Base-by-base conservation (phyloP, 768 basidiomycete species). In the Rossbeevera mucosa region DNA sequence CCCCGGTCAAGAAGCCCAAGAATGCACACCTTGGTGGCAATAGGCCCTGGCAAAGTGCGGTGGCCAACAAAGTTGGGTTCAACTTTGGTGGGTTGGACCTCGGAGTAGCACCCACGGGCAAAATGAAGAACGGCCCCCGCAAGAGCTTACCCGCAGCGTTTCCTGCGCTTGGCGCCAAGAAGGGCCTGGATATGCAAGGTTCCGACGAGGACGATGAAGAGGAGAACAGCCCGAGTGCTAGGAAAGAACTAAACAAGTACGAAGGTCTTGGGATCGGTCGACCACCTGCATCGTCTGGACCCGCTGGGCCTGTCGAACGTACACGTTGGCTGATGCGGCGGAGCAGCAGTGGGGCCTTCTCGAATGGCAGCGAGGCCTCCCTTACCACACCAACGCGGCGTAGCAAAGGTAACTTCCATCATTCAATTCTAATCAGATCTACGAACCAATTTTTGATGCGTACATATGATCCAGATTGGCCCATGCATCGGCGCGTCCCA, bases 281-380 rank as follows among this genome's bases (percentile, higher is more conserved):
- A 14, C 85, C 86, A 7, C 63, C 60, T 21, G 48, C 58, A 14
- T 58, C 70, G 13, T 59, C 53, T 51, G 66, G 55, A 48, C 66
- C 64, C 20, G 61, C 56, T 40, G 62, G 64, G 9, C 68, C 72
- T 5, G 65, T 76, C 9, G 68, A 75, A 30, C 74, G 79, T 25
- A 73, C 79, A 44, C 74, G 78, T 36, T 85, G 82, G 81, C 64
- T 90, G 26, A 80, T 86, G 78, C 78, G 89, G 12, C 76, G 89
- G 55, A 89, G 83, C 51, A 91, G 88, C 62, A 90, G 88, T 57
- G 88, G 88, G 13, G 85, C 86, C 1, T 88, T 89, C 60, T 90
- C 88, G 11, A 85, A 81, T 56, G 81, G 86, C 18, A 86, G 87
- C 58, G 87, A 90, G 22, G 71, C 74, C 14, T 81, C 78, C 31